Conservation (phyloP, 331 rosid genomes). For the Pyrus hybrid region DNA sequence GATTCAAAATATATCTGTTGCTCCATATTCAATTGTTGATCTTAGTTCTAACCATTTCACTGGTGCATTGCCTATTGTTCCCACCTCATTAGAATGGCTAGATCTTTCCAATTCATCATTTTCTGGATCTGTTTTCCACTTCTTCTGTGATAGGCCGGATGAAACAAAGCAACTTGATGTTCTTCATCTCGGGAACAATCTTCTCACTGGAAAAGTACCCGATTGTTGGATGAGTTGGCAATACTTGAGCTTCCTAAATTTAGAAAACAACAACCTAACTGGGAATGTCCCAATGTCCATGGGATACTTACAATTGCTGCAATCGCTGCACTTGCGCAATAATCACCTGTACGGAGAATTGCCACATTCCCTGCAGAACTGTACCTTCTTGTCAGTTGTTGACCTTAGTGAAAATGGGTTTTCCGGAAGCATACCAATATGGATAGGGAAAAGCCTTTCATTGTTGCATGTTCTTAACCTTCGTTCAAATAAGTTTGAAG, state of each 20-base stretch:
- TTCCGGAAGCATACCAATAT: no score
- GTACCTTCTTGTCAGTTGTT: slow-evolving; percentile 7
- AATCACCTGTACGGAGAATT: slow-evolving; percentile 6
- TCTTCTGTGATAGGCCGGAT: slow-evolving; percentile 10
- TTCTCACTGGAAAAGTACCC: neutral
- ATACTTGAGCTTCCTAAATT: slow-evolving; percentile 1
- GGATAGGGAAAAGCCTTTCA: no score
- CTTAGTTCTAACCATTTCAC: slow-evolving; percentile 22
- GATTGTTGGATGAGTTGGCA: neutral
- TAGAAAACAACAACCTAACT: slow-evolving; percentile 19
- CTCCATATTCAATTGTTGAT: neutral
- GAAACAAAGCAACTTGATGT: neutral
- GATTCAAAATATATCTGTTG: neutral
- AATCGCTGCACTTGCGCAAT: neutral
- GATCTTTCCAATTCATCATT: slow-evolving; percentile 26
- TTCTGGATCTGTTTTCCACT: slow-evolving; percentile 14
- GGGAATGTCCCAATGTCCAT: slow-evolving; percentile 22
- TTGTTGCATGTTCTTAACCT: no score
- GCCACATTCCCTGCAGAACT: slow-evolving; percentile 12
- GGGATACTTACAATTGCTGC: neutral
- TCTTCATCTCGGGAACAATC: neutral
- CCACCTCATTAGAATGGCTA: slow-evolving; percentile 17
- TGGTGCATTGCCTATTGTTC: slow-evolving; percentile 24
- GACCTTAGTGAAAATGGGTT: no score
- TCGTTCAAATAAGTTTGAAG: no score